Base-by-base conservation (phyloP, 495 filamentous ascomycete species). In the Aspergillus homomorphus region DNA sequence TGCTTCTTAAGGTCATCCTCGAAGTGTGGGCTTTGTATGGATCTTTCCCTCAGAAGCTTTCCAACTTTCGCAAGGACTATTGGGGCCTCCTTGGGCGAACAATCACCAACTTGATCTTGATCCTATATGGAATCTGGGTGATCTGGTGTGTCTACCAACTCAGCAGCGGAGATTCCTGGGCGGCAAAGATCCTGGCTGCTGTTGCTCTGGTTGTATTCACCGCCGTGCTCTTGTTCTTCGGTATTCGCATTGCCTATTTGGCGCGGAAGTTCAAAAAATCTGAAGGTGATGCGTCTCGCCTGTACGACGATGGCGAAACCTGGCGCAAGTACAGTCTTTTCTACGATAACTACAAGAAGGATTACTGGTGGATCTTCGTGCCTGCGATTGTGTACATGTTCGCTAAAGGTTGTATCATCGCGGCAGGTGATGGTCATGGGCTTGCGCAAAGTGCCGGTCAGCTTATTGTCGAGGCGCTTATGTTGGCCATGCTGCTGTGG, bases 271-370 rank as follows among this genome's bases (percentile, higher is more conserved):
- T 87, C 60, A 93, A 89, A 73, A 82, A 81, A 62, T 56, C 74
- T 19, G 86, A 96, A 66, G 92, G 92, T 57, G 90, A 96, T 53
- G 73, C 84, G 6, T 76, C 79, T 15, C 80, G 77, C 1, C 76
- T 98, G 9, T 98, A 89, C 70, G 91, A 96, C 50, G 83, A 97
- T 69, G 94, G 92, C 77, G 84, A 88, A 54, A 89, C 87, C 50
- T 96, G 95, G 93, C 80, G 89, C 64, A 95, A 92, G 73, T 98
- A 98, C 79, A 95, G 89, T 65, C 77, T 97, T 33, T 98, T 98
- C 79, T 98, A 98, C 73, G 94, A 98, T 63, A 88, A 86, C 62
- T 97, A 94, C 74, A 91, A 92, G 72, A 88, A 86, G 66, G 85
- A 87, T 62, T 95, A 91, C 74, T 98, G 93, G 93, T 97, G 92